Base-by-base conservation (phyloP, 1,284 basidiomycete genomes). In the Schizophyllum commune region DNA sequence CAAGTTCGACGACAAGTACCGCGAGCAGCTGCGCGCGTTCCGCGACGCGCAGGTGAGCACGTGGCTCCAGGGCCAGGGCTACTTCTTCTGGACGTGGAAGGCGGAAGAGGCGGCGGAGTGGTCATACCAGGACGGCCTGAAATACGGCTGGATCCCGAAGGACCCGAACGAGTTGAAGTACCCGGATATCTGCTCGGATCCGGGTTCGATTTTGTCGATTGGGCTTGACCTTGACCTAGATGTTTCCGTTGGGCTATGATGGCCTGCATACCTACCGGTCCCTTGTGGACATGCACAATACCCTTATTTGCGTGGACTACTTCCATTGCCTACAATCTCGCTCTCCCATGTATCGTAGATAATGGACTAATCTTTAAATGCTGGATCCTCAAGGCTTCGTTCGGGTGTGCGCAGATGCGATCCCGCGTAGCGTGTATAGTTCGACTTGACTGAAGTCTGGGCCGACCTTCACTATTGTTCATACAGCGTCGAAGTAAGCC, bases 1-100 rank as follows among this genome's bases (percentile, higher is more conserved):
- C 6, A 76, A 79, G 17, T 97, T 95, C 74, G 91, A 85, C 68
- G 73, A 81, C 21, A 80, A 77, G 62, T 97, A 93, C 81, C 96
- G 94, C 82, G 82, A 79, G 1, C 92, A 91, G 80, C 75, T 98
- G 61, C 77, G 91, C 58, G 81, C 89, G 71, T 88, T 83, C 74
- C 98, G 88, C 85, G 93, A 96, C 71, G 90, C 91, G 0, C 95
- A 97, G 71, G 79, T 80, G 9, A 84, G 79, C 60, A 77, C 87
- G 3, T 91, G 79, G 63, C 88, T 89, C 75, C 74, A 75, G 59
- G 83, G 77, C 20, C 70, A 82, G 53, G 89, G 89, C 1, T 92
- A 90, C 90, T 55, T 55, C 53, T 27, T 21, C 20, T 55, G 53
- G 53, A 81, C 82, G 1, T 85, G 84, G 84, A 86, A 88, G 73